Evolutionary conservation across 2,329 filamentous ascomycete species (phyloP).

Genomic region (Neonectria magnoliae): DNA sequence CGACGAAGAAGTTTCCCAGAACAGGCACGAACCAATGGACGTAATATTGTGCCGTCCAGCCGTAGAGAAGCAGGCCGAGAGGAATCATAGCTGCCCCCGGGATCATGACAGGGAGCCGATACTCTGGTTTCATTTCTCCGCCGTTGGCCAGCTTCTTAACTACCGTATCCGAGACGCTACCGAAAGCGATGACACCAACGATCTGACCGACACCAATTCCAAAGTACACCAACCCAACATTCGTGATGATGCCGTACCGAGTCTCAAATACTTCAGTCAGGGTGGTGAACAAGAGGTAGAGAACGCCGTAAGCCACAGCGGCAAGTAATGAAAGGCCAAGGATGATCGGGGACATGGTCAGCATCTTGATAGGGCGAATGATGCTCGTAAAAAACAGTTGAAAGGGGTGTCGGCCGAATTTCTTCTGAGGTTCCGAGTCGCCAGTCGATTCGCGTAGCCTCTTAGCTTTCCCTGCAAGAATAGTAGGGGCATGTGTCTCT

Average conservation of each 20-base stretch:
- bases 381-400: constrained; percentile 52
- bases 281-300: constrained; percentile 64
- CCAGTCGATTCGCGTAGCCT: constrained; percentile 48
- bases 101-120: constrained; percentile 34
- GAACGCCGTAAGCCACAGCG: constrained; percentile 62
- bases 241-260: constrained; percentile 46
- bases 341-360: constrained; percentile 57
- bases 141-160: constrained; percentile 22
- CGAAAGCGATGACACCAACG: constrained; percentile 13
- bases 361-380: constrained; percentile 57
- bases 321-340: constrained; percentile 58
- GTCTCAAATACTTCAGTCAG: constrained; percentile 58
- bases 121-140: constrained; percentile 30
- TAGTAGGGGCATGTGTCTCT: constrained; percentile 32
- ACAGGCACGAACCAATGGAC: constrained; percentile 65
- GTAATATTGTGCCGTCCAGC: constrained; percentile 52
- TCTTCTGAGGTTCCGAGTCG: background rate
- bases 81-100: constrained; percentile 30
- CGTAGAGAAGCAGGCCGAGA: constrained; percentile 39
- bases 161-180: constrained; percentile 24
- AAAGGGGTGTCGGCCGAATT: constrained; percentile 48
- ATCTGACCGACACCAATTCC: constrained; percentile 55
- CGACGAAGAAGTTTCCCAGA: constrained; percentile 53
- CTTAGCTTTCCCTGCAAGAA: constrained; percentile 66
- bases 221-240: constrained; percentile 54